phyloP scores from a whole-genome alignment of 805 yeast genomes.

The Candida ponderosae region DNA sequence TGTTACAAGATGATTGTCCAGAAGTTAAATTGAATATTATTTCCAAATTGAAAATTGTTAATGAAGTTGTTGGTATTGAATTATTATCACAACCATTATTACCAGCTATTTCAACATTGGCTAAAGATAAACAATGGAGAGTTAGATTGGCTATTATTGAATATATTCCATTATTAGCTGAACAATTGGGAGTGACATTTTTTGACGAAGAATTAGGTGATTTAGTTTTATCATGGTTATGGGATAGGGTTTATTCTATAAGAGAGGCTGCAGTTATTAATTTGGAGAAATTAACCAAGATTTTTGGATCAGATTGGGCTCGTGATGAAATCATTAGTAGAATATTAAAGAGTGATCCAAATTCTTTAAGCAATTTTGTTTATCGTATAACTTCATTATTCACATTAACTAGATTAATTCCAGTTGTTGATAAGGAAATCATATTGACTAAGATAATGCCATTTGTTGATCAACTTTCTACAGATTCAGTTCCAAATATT shows the following conservation, averaged over 20 bases:
- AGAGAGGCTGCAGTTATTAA: slow-evolving; percentile 93
- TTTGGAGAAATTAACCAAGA: slow-evolving; percentile 68
- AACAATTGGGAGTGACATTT: slow-evolving; percentile 87
- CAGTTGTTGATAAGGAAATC: slow-evolving; percentile 54
- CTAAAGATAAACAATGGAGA: slow-evolving; percentile 96
- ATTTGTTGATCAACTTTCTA: slow-evolving; percentile 60
- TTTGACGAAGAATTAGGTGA: slow-evolving; percentile 89
- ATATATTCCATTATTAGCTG: slow-evolving; percentile 89
- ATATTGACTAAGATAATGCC: slow-evolving; percentile 67
- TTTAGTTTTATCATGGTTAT: slow-evolving; percentile 93
- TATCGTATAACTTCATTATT: slow-evolving; percentile 87
- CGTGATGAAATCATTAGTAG: slow-evolving; percentile 73
- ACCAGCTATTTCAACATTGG: slow-evolving; percentile 94
- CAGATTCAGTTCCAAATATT: slow-evolving; percentile 89
- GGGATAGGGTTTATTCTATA: slow-evolving; percentile 96
- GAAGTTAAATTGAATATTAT: slow-evolving; percentile 94
- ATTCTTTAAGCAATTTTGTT: slow-evolving; percentile 56
- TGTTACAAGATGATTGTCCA: slow-evolving; percentile 95
- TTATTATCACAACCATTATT: slow-evolving; percentile 76
- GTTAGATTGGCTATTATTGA: slow-evolving; percentile 95
- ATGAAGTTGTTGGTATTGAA: slow-evolving; percentile 90
- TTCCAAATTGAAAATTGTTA: slow-evolving; percentile 83
- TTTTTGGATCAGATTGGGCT: slow-evolving; percentile 94
- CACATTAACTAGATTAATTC: slow-evolving; percentile 75
- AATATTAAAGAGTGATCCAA: slow-evolving; percentile 42